Evolutionary conservation across 352 stramenopile species (phyloP), one percentile per base, ranked within the genome.

Genomic region (Globisporangium splendens): DNA sequence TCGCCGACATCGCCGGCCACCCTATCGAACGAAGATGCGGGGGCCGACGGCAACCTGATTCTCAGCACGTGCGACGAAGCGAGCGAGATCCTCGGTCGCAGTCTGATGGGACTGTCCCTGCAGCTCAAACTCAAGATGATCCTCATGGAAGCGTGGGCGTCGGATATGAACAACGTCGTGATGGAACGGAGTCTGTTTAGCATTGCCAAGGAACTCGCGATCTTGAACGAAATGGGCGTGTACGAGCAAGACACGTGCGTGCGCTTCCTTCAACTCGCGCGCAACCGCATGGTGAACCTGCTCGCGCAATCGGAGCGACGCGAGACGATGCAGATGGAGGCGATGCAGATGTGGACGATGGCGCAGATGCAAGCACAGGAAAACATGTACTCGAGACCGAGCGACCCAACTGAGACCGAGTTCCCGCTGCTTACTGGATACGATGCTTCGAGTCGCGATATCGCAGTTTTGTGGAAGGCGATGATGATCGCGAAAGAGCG

Each of bases 91-190:
- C 58, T 89, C 56, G 73, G 81, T 17, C 77, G 78, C 46, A 86
- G 70, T 50, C 75, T 93, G 58, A 86, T 91, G 76, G 79, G 83
- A 4, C 77, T 93, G 28, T 83, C 82, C 31, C 69, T 92, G 48
- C 79, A 91, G 68, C 77, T 91, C 60, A 91, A 91, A 68, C 79
- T 91, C 65, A 94, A 92, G 78, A 87, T 82, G 69, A 86, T 91
- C 44, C 60, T 94, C 42, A 77, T 90, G 33, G 84, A 94, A 53
- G 82, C 84, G 21, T 92, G 81, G 75, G 77, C 83, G 21, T 92
- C 78, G 3, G 81, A 94, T 69, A 89, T 91, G 79, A 94, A 94
- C 70, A 89, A 70, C 59, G 78, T 94, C 52, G 84, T 94, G 24
- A 92, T 94, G 66, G 84, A 94, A 60, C 81, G 83, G 49, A 92